Evolutionary conservation across 768 basidiomycete genomes (phyloP), one percentile per base, ranked within the genome.

Genomic region (Antrodiella citrinella): DNA sequence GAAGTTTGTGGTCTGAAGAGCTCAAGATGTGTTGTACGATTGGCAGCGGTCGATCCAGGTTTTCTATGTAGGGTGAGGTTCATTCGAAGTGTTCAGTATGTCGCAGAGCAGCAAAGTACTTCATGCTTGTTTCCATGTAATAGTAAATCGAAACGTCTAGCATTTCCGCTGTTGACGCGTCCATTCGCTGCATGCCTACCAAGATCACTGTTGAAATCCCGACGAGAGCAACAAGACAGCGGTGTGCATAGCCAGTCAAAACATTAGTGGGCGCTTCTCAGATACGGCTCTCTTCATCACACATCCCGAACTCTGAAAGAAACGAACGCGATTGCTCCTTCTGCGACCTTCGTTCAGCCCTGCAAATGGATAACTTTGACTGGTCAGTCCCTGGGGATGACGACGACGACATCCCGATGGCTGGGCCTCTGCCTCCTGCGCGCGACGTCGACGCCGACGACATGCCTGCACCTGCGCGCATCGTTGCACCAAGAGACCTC

Each of bases 401-500:
- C 30, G 30, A 35, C 15, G 7, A 7, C 30, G 7, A 35, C 7
- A 35, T 7, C 30, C 30, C 30, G 30, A 35, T 35, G 30, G 7
- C 15, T 15, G 15, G 30, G 7, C 30, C 30, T 7, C 30, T 35
- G 30, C 30, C 30, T 35, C 30, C 30, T 35, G 7, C 30, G 30
- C 30, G 30, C 42, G 25, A 71, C 51, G 58, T 67, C 39, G 62
- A 58, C 4, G 69, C 71, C 59, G 64, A 63, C 21, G 59, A 54
- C 26, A 52, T 55, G 3, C 42, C 54, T 35, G 44, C 26, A 24
- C 64, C 54, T 12, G 54, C 62, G 0, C 51, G 58, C 25, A 56
- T 68, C 2, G 5, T 43, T 18, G n/a, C 41, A 43, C 46, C 54
- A 30, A 61, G 62, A 23, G 70, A 69, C 12, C 48, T 44, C 13